A percentile compares a stretch with the other conserved stretches of the same genome.
Evolutionary conservation across 768 basidiomycete genomes (phyloP).

Genomic region (Naganishia antarctica): DNA sequence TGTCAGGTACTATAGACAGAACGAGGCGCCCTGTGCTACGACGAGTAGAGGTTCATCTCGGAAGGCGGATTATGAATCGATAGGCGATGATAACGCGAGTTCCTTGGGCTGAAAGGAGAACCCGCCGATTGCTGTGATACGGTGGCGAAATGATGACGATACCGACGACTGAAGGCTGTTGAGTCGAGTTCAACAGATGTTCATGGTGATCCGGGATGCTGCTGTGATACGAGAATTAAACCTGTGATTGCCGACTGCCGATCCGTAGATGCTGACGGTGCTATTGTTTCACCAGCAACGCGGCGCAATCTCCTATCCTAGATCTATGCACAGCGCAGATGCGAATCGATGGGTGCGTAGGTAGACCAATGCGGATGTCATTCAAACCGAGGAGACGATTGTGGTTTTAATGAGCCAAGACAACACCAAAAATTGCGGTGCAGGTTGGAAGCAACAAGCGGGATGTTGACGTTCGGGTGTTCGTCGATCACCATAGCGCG

Average conservation of each 20-base stretch:
- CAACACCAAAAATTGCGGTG: background rate
- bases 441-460: constrained; percentile 1
- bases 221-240: background rate
- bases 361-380: background rate
- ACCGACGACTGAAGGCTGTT: too few species aligned
- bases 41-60: constrained; percentile 11
- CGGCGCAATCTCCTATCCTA: background rate
- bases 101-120: background rate
- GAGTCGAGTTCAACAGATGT: background rate
- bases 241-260: background rate
- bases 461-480: background rate
- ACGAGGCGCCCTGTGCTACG: constrained; percentile 8
- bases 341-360: too few species aligned
- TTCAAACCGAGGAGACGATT: background rate
- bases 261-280: background rate
- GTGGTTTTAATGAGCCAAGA: background rate
- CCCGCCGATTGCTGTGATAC: background rate
- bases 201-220: background rate
- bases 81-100: background rate
- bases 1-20: constrained; percentile 18
- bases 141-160: too few species aligned
- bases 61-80: background rate
- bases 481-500: background rate
- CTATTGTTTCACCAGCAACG: background rate
- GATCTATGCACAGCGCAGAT: background rate